Evolutionary conservation across 1,139 yeast genomes (phyloP).

Genomic region (Kodamaea suecica): DNA sequence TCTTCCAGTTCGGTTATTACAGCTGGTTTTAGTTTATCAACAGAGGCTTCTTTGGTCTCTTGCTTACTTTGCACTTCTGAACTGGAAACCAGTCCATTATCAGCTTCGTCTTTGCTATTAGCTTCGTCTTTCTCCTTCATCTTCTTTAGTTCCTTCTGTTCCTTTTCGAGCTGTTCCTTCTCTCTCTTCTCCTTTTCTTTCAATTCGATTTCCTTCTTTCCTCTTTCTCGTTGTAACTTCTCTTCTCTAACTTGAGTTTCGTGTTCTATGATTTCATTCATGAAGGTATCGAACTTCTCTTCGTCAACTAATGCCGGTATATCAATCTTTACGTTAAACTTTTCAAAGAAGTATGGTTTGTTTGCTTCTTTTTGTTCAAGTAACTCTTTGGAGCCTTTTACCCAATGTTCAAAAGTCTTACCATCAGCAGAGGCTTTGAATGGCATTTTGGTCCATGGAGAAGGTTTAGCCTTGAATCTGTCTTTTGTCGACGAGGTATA

Average conservation of each 20-base stretch:
- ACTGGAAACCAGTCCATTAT: neutral
- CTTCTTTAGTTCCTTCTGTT: slow-evolving; percentile 5
- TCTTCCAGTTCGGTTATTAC: slow-evolving; percentile 8
- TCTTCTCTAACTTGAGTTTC: slow-evolving; percentile 19
- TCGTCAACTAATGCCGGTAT: slow-evolving; percentile 69
- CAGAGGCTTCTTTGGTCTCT: neutral
- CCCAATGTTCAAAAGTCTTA: slow-evolving; percentile 73
- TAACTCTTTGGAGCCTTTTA: slow-evolving; percentile 63
- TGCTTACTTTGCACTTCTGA: too few species aligned
- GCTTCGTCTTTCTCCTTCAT: slow-evolving; percentile 8
- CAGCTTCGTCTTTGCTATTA: slow-evolving; percentile 6
- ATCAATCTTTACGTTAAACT: slow-evolving; percentile 66
- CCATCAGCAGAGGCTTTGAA: slow-evolving; percentile 54
- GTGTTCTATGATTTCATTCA: slow-evolving; percentile 40
- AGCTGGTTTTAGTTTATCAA: slow-evolving; percentile 2
- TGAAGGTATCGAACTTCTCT: slow-evolving; percentile 53
- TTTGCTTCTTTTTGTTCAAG: slow-evolving; percentile 35
- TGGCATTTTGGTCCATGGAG: slow-evolving; percentile 75
- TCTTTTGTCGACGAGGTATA: slow-evolving; percentile 53
- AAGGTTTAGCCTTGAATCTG: slow-evolving; percentile 62
- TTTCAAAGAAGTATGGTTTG: slow-evolving; percentile 68
- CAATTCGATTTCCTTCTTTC: slow-evolving; percentile 18
- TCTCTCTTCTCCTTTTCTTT: slow-evolving; percentile 13
- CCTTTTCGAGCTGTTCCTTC: slow-evolving; percentile 10
- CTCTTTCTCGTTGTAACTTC: slow-evolving; percentile 21